Percentiles rank a stretch among this genome's conserved stretches.
Conservation (phyloP, 257 asterid genomes). For the Lantana camara region DNA sequence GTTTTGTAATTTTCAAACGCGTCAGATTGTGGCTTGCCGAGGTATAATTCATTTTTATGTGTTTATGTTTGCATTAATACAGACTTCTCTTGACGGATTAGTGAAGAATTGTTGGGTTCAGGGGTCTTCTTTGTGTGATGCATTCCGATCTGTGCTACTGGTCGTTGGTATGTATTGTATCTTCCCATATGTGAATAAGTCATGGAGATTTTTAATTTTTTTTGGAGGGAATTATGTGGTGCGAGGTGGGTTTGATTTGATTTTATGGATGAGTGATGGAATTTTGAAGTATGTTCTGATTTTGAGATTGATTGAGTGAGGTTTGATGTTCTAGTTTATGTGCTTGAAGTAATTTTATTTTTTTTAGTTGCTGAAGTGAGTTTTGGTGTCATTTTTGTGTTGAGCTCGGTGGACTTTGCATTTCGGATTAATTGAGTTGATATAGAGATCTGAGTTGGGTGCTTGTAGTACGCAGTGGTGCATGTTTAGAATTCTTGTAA, state of each 20-base stretch:
- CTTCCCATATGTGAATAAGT: too few species aligned
- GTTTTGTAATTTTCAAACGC: too few species aligned
- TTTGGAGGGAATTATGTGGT: neutral
- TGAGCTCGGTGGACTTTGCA: slow-evolving; percentile 2
- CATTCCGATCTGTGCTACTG: slow-evolving; percentile 35
- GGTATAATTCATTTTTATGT: slow-evolving; percentile 22
- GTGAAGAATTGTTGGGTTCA: neutral
- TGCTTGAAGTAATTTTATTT: neutral
- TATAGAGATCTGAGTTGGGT: slow-evolving; percentile 43
- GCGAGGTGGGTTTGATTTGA: slow-evolving; percentile 10
- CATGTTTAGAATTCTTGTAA: neutral
- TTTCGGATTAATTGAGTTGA: slow-evolving; percentile 20
- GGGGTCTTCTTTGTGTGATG: slow-evolving; percentile 7
- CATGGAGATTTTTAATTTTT: slow-evolving; percentile 1
- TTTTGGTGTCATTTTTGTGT: slow-evolving; percentile 20
- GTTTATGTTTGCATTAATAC: slow-evolving; percentile 21
- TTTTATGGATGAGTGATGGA: slow-evolving; percentile 5
- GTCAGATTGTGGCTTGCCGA: slow-evolving; percentile 20
- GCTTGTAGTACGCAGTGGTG: neutral
- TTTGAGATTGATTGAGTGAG: slow-evolving; percentile 10
- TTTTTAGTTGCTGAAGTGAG: slow-evolving; percentile 10
- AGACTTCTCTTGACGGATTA: neutral
- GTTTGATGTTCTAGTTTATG: slow-evolving; percentile 12
- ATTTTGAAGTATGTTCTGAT: slow-evolving; percentile 8
- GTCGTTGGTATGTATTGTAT: neutral